Evolutionary conservation across 2,329 filamentous ascomycete species (phyloP).

Genomic region (Penicillium sp.): DNA sequence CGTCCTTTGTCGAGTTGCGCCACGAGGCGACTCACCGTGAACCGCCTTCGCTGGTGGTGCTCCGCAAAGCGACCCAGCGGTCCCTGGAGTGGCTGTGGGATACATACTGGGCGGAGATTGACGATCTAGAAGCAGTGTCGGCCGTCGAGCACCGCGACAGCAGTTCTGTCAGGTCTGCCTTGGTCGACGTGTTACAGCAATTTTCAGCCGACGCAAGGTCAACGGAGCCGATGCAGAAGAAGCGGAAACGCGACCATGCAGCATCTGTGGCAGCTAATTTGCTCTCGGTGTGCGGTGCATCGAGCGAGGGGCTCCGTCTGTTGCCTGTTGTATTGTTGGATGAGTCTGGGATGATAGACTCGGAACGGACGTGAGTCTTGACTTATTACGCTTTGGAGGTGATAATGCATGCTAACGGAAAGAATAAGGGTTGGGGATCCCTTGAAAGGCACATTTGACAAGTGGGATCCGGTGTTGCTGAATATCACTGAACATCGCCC

Average conservation of each 20-base stretch:
- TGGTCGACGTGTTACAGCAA: conserved; percentile 21
- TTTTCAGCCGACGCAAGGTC: conserved; percentile 8
- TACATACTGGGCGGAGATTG: conserved; percentile 71
- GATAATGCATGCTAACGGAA: conserved; percentile 1
- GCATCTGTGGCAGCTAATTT: conserved; percentile 25
- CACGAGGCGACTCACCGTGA: conserved; percentile 91
- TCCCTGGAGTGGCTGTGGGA: conserved; percentile 84
- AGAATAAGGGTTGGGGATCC: conserved; percentile 27
- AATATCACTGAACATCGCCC: conserved; percentile 35
- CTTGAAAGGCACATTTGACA: conserved; percentile 29
- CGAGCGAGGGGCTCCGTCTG: conserved; percentile 14
- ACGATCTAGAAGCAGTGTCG: conserved; percentile 20
- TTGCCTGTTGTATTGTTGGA: conserved; percentile 31
- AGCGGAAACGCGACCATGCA: conserved; percentile 27
- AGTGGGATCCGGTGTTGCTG: conserved; percentile 39
- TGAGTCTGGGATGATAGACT: conserved; percentile 25
- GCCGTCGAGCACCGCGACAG: conserved; percentile 10
- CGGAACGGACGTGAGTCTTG: conserved; percentile 28
- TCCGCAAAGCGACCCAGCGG: conserved; percentile 66
- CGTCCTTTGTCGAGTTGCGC: conserved; percentile 80
- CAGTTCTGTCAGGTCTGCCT: conserved; percentile 17
- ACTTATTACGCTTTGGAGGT: neutral
- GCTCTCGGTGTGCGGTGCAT: conserved; percentile 29
- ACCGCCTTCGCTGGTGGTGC: conserved; percentile 69
- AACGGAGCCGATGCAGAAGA: conserved; percentile 27